phyloP scores from a whole-genome alignment of 176 grass and related monocot genomes.

The Pontederia paniculata region DNA sequence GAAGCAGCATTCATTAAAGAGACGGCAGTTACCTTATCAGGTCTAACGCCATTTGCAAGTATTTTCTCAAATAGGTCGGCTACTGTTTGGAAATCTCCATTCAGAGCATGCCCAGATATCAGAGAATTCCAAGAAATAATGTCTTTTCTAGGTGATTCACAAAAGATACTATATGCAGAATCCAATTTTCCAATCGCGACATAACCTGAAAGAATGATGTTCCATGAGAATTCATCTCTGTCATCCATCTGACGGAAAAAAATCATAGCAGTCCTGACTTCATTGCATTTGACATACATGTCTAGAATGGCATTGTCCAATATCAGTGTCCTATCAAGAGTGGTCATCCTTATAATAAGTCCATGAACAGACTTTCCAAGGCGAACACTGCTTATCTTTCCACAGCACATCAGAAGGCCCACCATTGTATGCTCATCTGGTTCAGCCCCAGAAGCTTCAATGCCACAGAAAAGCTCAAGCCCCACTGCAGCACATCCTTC shows the following conservation, averaged over 20 bases:
- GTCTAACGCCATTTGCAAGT: constrained; percentile 20
- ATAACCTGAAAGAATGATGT: constrained; percentile 38
- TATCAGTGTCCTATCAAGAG: constrained; percentile 18
- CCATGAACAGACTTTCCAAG: constrained; percentile 35
- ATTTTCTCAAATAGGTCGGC: constrained; percentile 21
- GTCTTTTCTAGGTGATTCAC: constrained; percentile 27
- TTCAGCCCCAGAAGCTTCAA: constrained; percentile 15
- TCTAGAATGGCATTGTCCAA: constrained; percentile 41
- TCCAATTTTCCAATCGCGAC: constrained; percentile 29
- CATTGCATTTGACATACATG: constrained; percentile 42
- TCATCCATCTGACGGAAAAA: constrained; percentile 22
- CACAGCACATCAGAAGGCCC: constrained; percentile 35
- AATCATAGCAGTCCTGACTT: constrained; percentile 25
- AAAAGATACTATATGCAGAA: constrained; percentile 28
- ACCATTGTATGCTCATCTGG: constrained; percentile 34
- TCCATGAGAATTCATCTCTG: constrained; percentile 33
- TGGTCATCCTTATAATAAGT: constrained; percentile 6
- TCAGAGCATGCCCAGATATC: constrained; percentile 28
- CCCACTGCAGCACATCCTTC: constrained; percentile 19
- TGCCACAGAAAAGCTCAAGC: constrained; percentile 19
- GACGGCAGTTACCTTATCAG: constrained; percentile 37
- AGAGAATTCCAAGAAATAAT: constrained; percentile 45
- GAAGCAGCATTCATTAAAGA: constrained; percentile 25
- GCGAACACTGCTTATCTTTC: constrained; percentile 8
- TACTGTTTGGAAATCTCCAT: constrained; percentile 9